phyloP scores from a whole-genome alignment of 2,329 filamentous ascomycete species.

The Pseudogymnoascus sp. region DNA sequence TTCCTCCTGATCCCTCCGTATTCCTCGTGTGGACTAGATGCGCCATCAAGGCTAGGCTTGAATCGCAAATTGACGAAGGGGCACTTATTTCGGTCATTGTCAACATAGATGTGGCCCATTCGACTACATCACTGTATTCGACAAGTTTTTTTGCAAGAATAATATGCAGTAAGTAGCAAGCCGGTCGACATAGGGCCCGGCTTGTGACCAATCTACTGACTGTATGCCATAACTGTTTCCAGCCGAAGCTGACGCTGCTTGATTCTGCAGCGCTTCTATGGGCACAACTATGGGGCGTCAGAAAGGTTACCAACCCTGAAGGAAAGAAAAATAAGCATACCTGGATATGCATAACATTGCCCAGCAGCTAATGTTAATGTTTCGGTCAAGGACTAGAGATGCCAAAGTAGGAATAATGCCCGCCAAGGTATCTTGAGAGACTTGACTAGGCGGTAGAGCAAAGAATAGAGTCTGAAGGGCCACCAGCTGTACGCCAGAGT shows the following conservation, averaged over 20 bases:
- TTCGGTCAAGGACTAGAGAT: slow-evolving; percentile 59
- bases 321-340: slow-evolving; percentile 38
- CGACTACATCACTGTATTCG: slow-evolving; percentile 55
- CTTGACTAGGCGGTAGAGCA: slow-evolving; percentile 30
- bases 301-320: not conserved
- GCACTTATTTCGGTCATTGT: slow-evolving; percentile 74
- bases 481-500: slow-evolving; percentile 18
- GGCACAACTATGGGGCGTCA: slow-evolving; percentile 34
- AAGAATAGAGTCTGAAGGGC: slow-evolving; percentile 48
- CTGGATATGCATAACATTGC: slow-evolving; percentile 73
- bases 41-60: slow-evolving; percentile 65
- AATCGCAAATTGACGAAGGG: slow-evolving; percentile 69
- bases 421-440: slow-evolving; percentile 27
- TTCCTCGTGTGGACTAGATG: slow-evolving; percentile 59
- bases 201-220: slow-evolving; percentile 63
- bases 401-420: slow-evolving; percentile 51
- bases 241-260: slow-evolving; percentile 41
- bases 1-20: slow-evolving; percentile 59
- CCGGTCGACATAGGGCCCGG: slow-evolving; percentile 63
- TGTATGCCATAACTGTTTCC: slow-evolving; percentile 70
- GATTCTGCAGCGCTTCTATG: slow-evolving; percentile 27
- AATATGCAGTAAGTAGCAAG: slow-evolving; percentile 62
- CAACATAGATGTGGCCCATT: slow-evolving; percentile 64
- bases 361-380: slow-evolving; percentile 62
- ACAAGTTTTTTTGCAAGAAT: slow-evolving; percentile 61